These are phyloP conservation scores for Boletales sp. DNA, from an alignment of 768 basidiomycete genomes.

Conservation along the genomic window DNA sequence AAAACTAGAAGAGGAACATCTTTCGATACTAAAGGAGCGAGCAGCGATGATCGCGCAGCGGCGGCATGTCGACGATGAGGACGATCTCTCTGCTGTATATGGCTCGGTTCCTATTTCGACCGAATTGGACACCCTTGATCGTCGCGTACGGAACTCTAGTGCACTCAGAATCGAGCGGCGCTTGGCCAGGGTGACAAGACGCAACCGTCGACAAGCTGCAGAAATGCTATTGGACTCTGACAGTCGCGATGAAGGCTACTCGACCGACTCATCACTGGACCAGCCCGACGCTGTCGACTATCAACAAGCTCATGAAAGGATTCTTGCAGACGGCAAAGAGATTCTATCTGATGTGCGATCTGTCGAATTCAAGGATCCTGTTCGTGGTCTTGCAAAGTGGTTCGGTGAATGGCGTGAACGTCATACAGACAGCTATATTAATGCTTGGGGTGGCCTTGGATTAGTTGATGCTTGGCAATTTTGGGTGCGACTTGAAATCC, in stretches of 20 bases:
- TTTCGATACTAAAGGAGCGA: conserved; percentile 73
- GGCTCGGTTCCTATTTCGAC: conserved; percentile 44
- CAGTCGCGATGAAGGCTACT: conserved; percentile 70
- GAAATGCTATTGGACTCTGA: conserved; percentile 27
- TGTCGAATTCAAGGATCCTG: conserved; percentile 80
- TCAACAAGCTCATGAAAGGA: conserved; percentile 50
- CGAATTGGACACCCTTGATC: conserved; percentile 52
- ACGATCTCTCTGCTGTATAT: conserved; percentile 72
- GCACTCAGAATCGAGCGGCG: conserved; percentile 52
- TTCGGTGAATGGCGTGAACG: conserved; percentile 72
- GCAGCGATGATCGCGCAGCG: conserved; percentile 63
- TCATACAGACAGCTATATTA: conserved; percentile 77
- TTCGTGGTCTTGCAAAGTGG: conserved; percentile 60
- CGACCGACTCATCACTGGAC: conserved; percentile 76
- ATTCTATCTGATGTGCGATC: conserved; percentile 81
- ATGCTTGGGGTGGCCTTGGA: conserved; percentile 88
- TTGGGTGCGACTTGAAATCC: conserved; percentile 82
- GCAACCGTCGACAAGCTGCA: conserved; percentile 38
- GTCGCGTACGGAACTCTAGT: conserved; percentile 46
- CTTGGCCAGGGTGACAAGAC: conserved; percentile 55
- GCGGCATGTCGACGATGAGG: conserved; percentile 72
- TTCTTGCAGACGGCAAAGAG: conserved; percentile 48
- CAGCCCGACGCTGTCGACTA: conserved; percentile 71
- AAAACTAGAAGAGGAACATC: conserved; percentile 69
- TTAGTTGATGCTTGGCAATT: conserved; percentile 92